Evolutionary conservation across 768 basidiomycete genomes (phyloP), one percentile per base, ranked within the genome.

Genomic region (Hericium coralloides): DNA sequence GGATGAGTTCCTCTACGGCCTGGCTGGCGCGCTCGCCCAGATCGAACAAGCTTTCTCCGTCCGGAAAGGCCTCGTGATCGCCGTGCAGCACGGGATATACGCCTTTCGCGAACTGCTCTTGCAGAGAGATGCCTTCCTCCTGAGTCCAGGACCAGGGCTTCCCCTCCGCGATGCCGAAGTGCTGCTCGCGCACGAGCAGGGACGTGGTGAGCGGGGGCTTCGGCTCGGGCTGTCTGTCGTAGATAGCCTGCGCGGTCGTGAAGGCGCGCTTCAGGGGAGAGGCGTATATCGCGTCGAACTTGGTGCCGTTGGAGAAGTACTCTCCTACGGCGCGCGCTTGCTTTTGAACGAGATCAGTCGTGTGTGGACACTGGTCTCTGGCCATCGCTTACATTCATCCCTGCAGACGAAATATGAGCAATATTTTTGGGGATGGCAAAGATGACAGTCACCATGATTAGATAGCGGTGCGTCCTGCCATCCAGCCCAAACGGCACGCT

Each of bases 151-250:
- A 62, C 70, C 79, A 83, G 2, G 77, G 65, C 31, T 79, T 73
- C 4, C 89, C 88, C 66, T 92, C 90, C 1, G 81, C 88, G 5
- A 74, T 67, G 23, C 89, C 89, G 58, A 84, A 90, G 64, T 78
- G 64, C 66, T 86, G 86, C 67, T 91, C 89, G 45, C 83, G 77
- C 2, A 90, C 72, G 49, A 81, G 72, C 12, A 68, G 68, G 5
- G 81, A 80, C 12, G 76, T 70, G 23, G 68, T 72, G 43, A 86
- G 67, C 8, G 76, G 69, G 0, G 79, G 78, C 57, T 76, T 74
- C 22, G 77, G 74, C 36, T 73, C 65, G 9, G 63, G 59, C 64
- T 86, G 85, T 5, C 71, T 73, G 7, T 76, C 71, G 25, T 71
- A 72, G 26, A 91, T 67, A 12, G 78, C 79, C 57, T 79, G 63